Evolutionary conservation across 805 yeast species (phyloP), one percentile per base, ranked within the genome.

Genomic region (Yamadazyma tumulicola): DNA sequence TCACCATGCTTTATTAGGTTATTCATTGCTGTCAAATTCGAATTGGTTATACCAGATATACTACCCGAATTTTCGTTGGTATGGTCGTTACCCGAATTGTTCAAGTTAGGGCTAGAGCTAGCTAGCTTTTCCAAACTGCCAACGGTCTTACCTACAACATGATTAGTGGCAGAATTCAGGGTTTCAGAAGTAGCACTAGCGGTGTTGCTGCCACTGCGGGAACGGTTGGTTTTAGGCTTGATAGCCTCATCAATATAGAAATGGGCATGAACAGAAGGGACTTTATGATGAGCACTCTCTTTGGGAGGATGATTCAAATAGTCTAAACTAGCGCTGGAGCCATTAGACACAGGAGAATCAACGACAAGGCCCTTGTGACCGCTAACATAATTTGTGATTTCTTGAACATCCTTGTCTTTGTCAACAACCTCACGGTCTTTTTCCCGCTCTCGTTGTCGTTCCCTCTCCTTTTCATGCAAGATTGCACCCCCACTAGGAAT

Each of bases 241-340:
- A 77, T 52, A 1, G 81, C 68, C 37, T 83, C 89, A 41, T 79
- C 84, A 7, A 77, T 79, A 45, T 72, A 74, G 52, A 85, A 85
- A 57, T 84, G 95, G 0, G 93, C 88, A 58, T 85, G 95, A 42
- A 81, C 80, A 1, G 85, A 73, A 12, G 83, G 71, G 14, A 72
- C 52, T 53, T 77, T 73, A 46, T 74, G 74, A 49, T 75, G 82
- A 2, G 43, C 31, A 22, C 50, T 44, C 7, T 50, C 54, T 10
- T 34, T 45, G 4, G 72, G 70, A 3, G 68, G 66, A 23, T 47
- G 47, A 20, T 41, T 26, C 2, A 50, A 36, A 37, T 48, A 53
- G 37, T 63, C 62, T 24, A 61, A 44, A 19, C 55, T 48, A 5
- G 48, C 25, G 12, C 38, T 25, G 3, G 62, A 53, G 24, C 45